A percentile compares a stretch with the other conserved stretches of the same genome.
phyloP scores from a whole-genome alignment of 2,329 filamentous ascomycete genomes.

The Colletotrichum camelliae region DNA sequence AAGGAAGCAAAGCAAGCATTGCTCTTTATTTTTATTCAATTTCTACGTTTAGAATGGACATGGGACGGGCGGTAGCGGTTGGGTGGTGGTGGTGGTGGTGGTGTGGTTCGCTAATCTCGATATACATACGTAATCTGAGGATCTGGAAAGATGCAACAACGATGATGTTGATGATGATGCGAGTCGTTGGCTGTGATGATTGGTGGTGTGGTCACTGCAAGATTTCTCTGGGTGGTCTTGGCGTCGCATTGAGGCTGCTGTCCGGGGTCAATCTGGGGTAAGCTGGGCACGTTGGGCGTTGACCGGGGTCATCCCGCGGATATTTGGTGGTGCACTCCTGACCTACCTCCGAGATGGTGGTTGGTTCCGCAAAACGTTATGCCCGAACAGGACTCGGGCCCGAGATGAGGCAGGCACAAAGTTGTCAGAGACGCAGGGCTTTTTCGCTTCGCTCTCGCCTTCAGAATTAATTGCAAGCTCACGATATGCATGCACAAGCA shows the following conservation, averaged over 20 bases:
- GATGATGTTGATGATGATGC: not conserved
- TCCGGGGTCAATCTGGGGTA: not conserved
- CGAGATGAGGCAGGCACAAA: not conserved
- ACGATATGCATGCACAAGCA: not conserved
- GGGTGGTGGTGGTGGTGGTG: not conserved
- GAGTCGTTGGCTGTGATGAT: not conserved
- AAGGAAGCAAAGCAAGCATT: not conserved
- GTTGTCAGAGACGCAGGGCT: not conserved
- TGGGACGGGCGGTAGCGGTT: not conserved
- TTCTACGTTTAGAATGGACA: not conserved
- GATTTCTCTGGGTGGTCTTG: not conserved
- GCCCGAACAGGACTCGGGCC: not conserved
- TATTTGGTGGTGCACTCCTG: not conserved
- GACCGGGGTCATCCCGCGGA: not conserved
- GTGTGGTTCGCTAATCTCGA: not conserved
- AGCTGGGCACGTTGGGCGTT: not conserved
- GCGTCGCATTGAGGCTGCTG: not conserved
- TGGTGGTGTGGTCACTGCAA: not conserved
- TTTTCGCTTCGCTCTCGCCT: not conserved
- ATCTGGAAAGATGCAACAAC: not conserved
- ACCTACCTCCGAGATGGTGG: not conserved
- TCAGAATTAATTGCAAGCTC: not conserved
- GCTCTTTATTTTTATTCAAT: no score
- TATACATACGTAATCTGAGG: not conserved
- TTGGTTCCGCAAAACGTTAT: not conserved